Evolutionary conservation across 805 yeast genomes (phyloP).

Genomic region (Scheffersomyces ergatensis): DNA sequence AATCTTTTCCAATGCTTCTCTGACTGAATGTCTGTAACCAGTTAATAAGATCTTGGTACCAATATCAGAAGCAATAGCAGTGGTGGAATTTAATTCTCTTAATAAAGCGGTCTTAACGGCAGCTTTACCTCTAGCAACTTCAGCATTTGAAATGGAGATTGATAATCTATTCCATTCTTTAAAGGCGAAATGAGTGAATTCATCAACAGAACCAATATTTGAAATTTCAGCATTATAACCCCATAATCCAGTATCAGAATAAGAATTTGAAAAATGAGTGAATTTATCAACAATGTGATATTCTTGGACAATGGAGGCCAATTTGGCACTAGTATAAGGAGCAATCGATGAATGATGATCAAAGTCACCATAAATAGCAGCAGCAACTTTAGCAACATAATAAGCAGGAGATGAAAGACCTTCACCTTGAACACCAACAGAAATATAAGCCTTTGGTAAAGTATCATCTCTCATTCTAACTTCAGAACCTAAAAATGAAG

Average conservation of each 20-base stretch:
- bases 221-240: slow-evolving; percentile 71
- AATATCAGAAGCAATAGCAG: slow-evolving; percentile 52
- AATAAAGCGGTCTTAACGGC: slow-evolving; percentile 63
- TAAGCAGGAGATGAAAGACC: slow-evolving; percentile 59
- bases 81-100: slow-evolving; percentile 45
- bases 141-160: slow-evolving; percentile 70
- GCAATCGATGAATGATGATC: slow-evolving; percentile 55
- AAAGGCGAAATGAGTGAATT: slow-evolving; percentile 74
- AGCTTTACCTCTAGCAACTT: slow-evolving; percentile 75
- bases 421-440: slow-evolving; percentile 77
- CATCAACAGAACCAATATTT: slow-evolving; percentile 63
- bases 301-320: slow-evolving; percentile 66
- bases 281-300: slow-evolving; percentile 71
- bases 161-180: slow-evolving; percentile 88
- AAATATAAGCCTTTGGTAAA: slow-evolving; percentile 73
- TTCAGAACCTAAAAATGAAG: slow-evolving; percentile 80
- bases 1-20: slow-evolving; percentile 58
- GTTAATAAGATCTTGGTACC: slow-evolving; percentile 58
- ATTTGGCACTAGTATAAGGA: slow-evolving; percentile 57
- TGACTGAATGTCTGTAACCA: slow-evolving; percentile 61
- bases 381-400: slow-evolving; percentile 71
- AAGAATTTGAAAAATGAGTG: slow-evolving; percentile 69
- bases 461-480: slow-evolving; percentile 88
- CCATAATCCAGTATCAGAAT: slow-evolving; percentile 80
- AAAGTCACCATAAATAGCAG: slow-evolving; percentile 54